Evolutionary conservation across 1,139 yeast genomes (phyloP), one percentile per base, ranked within the genome.

Genomic region (Taiozyma sp.): DNA sequence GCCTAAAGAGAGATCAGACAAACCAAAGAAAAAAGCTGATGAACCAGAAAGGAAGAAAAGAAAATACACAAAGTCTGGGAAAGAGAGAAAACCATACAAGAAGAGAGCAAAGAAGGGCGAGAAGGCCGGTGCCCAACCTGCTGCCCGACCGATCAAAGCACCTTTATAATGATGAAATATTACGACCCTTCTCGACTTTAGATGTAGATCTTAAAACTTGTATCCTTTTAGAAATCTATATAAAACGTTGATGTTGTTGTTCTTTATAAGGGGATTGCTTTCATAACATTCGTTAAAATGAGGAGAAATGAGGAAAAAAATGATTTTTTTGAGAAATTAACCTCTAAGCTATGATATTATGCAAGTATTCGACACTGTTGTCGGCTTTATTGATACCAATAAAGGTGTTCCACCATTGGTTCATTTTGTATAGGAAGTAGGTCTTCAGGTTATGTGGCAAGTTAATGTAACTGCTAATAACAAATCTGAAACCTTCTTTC

Each of bases 371-470:
- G 23, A 52, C 48, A 27, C 51, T 53, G 44, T 53, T 52, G 46
- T 49, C 52, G 12, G 34, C 28, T 41, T 39, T 43, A 36, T 65
- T 68, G n/a, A 73, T 70, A 24, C 96, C 97, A 55, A 89, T 76
- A 63, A 90, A 88, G 30, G 66, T 66, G 64, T 86, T 84, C 97
- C 97, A 93, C 68, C 79, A 76, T 45, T 74, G 70, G 57, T 77
- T 79, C 44, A 80, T 53, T 55, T 80, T 73, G 48, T 75, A 70
- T 48, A 89, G 58, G 4, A 72, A 61, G 50, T 81, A 57, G 48
- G 78, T 75, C 70, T 79, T 81, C 2, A 87, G 48, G 52, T 83
- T 77, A 49, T 72, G 70, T 19, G 98, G 98, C 58, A 93, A 79
- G 45, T 83, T 76, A 49, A 76, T 63, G 67, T 92, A 93, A 48